A percentile compares a stretch with the other conserved stretches of the same genome.
phyloP scores from a whole-genome alignment of 2,329 filamentous ascomycete genomes.

The Stemphylium vesicarium region DNA sequence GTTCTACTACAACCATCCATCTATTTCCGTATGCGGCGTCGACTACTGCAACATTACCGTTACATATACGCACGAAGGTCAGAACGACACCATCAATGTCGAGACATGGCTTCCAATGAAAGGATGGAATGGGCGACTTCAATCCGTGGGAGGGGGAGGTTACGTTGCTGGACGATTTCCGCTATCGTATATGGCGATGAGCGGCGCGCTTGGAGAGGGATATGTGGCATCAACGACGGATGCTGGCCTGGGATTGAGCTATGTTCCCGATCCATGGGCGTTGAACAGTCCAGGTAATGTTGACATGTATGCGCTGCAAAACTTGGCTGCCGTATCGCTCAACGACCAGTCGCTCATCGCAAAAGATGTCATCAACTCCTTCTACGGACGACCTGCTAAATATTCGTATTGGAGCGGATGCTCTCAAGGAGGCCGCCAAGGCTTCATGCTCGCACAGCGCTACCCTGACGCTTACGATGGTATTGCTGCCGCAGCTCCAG shows the following conservation, averaged over 20 bases:
- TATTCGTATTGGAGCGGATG: conserved; percentile 47
- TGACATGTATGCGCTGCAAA: conserved; percentile 33
- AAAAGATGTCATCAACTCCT: conserved; percentile 26
- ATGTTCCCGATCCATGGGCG: conserved; percentile 20
- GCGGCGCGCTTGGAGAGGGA: conserved; percentile 24
- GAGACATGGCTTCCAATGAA: conserved; percentile 34
- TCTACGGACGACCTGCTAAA: conserved; percentile 36
- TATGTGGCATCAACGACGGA: conserved; percentile 35
- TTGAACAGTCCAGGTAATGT: conserved; percentile 32
- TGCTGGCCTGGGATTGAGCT: conserved; percentile 20
- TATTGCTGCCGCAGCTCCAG: conserved; percentile 39
- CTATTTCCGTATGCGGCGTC: not conserved
- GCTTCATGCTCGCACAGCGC: conserved; percentile 38
- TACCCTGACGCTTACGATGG: conserved; percentile 43
- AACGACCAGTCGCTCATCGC: conserved; percentile 35
- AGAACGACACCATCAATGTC: conserved; percentile 43
- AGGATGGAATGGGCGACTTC: conserved; percentile 25
- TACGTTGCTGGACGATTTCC: conserved; percentile 28
- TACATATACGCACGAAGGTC: conserved; percentile 47
- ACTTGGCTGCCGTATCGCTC: conserved; percentile 44
- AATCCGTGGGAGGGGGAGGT: conserved; percentile 26
- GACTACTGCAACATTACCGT: conserved; percentile 46
- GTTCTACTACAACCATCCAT: conserved; percentile 16
- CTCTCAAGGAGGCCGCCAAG: conserved; percentile 45
- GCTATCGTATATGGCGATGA: conserved; percentile 18